Base-by-base conservation (phyloP, 352 stramenopile species). In the Globisporangium nodosum region DNA sequence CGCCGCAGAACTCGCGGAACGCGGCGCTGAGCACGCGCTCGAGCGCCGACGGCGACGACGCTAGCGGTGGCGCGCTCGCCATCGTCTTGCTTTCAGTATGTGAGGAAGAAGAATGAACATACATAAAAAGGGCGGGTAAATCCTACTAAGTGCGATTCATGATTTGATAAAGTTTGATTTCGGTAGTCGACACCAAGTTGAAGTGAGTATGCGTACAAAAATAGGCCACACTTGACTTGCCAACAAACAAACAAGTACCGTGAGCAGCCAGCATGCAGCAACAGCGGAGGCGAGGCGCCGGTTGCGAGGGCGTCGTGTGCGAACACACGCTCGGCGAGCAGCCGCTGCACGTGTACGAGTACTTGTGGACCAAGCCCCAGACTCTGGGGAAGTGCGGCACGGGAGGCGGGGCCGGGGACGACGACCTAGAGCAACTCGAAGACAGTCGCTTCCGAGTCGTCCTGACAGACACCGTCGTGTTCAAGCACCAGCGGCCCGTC, bases 1-100 rank as follows among this genome's bases (percentile, higher is more conserved):
- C 85, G 8, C 76, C 79, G 67, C 85, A 94, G 73, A 90, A 94
- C 66, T 87, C 83, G 57, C 77, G 79, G 69, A 91, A 92, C 46
- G 76, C 69, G 27, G 80, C 71, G 66, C 80, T 76, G 24, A 85
- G 72, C 58, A 73, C 69, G 51, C 83, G 68, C 52, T 71, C 69
- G 61, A 84, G 50, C 58, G 63, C 52, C 52, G 61, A 57, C 15
- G 37, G 37, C 52, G 63, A 47, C 63, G 61, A 56, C 12, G 42
- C 13, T 24, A 27, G 16, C 20, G 13, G 21, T 37, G n/a, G 15
- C 42, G 48, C 35, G 11, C 33, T 15, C 33, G 45, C 12, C n/a
- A 18, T 30, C n/a, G 43, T 15, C 35, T 40, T 40, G 9, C 35
- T 18, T 43, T 43, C 37, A 43, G 12, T 18, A 18, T 43, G 13